Evolutionary conservation across 805 yeast species (phyloP), one percentile per base, ranked within the genome.

Genomic region (Ascoidea rubescens): DNA sequence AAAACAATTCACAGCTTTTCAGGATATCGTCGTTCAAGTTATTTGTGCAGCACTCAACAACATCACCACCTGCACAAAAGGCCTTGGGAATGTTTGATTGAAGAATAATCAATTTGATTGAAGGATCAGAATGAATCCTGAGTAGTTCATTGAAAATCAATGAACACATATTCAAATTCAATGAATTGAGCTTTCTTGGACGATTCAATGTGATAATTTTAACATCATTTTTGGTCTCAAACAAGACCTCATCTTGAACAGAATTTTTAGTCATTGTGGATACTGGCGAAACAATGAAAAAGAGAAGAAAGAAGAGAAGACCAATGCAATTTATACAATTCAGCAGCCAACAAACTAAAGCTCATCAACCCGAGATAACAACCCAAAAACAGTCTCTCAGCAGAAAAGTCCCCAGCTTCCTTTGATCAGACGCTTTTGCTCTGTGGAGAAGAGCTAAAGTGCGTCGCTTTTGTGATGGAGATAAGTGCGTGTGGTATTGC

Each of bases 31-130:
- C 73, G 5, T 58, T 54, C 48, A 70, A 60, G 56, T 79, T 79
- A 55, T 69, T 69, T 46, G 69, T 71, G 31, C 87, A 88, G 61
- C 84, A 73, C 55, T 72, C 79, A 48, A 86, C 79, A 48, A 85
- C 88, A 62, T 85, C 95, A 21, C 95, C 95, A 47, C 95, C 95
- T 42, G 95, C 89, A 63, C 91, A 83, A 53, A 85, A 75, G 1
- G 88, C 82, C 59, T 75, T 79, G 43, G 53, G 21, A 17, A 48
- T 45, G 4, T 46, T 21, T 7, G 56, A 52, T 5, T 48, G 50
- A 28, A 51, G 54, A 30, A 55, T 54, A 4, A 48, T 61, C 61
- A 50, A 63, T 50, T 51, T 62, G 58, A 21, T 64, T 66, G 6
- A 63, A 53, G 31, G 47, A 2, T 47, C 28, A 51, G 66, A 66